Evolutionary conservation across 371 early-diverging fungal species (phyloP), one percentile per base, ranked within the genome.

Genomic region (Syncephalis fuscata): DNA sequence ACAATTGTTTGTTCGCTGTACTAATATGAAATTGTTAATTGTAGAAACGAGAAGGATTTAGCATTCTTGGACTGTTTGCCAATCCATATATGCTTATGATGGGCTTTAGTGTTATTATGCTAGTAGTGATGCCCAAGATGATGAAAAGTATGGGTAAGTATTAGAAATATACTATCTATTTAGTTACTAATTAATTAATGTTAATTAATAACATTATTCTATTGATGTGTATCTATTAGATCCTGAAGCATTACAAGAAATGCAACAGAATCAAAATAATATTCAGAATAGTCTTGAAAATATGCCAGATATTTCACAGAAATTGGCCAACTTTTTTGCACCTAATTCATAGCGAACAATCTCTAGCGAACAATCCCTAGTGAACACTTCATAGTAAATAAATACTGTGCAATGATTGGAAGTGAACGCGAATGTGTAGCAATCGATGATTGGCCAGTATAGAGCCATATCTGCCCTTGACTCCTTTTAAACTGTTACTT

Each of bases 21-120:
- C 10, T 2, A 8, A 14, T 16, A 14, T 21, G 25, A 38, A 20
- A 3, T 3, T 19, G 43, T 23, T 15, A 19, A 14, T 43, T 24
- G 3, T 47, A 68, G 69, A 50, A 58, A 25, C 68, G 73, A 1
- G 73, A 73, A 50, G 63, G 64, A 22, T 73, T 73, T 57, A 66
- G 64, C 51, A 40, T 66, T 21, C 47, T 53, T 47, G 54, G 64
- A 19, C 42, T 75, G 39, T 62, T 75, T 25, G 61, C 60, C 17
- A 75, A 75, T 60, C 76, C 76, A 1, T 69, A 71, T 67, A 59
- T 75, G 55, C 62, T 75, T 47, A 72, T 75, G 71, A 64, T 68
- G 65, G 70, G 69, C 22, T 57, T 65, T 49, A 59, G 63, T 48
- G 55, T 75, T 23, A 20, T 67, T 44, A 54, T 75, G 57, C 60